A percentile compares a stretch with the other conserved stretches of the same genome.
Evolutionary conservation across 2,329 filamentous ascomycete species (phyloP).

Genomic region (Hymenoscyphus occultus): DNA sequence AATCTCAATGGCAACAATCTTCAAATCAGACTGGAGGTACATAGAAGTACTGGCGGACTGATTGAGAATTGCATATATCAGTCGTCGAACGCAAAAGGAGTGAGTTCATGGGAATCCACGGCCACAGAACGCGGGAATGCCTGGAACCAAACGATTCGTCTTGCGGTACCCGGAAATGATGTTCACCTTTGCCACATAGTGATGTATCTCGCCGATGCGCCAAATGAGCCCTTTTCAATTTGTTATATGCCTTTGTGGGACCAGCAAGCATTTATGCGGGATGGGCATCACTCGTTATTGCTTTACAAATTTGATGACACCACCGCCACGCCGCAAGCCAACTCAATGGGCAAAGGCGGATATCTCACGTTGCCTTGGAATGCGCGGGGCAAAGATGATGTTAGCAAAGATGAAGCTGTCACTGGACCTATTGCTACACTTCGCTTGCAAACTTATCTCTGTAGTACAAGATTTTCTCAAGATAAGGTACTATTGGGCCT

Average conservation of each 20-base stretch:
- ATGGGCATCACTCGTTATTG: constrained; percentile 76
- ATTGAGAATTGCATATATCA: constrained; percentile 86
- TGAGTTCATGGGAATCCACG: constrained; percentile 86
- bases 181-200: constrained; percentile 82
- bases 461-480: constrained; percentile 92
- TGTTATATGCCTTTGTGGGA: constrained; percentile 95
- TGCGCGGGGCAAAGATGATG: constrained; percentile 61
- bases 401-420: constrained; percentile 67
- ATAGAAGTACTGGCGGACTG: constrained; percentile 71
- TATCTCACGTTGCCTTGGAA: constrained; percentile 85
- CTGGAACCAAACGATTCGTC: constrained; percentile 85
- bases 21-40: constrained; percentile 86
- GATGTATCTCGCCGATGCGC: constrained; percentile 83
- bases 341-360: constrained; percentile 70
- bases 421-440: constrained; percentile 79
- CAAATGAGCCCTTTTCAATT: constrained; percentile 84
- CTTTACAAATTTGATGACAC: constrained; percentile 91
- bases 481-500: constrained; percentile 82
- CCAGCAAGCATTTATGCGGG: constrained; percentile 80
- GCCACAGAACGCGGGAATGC: constrained; percentile 73
- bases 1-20: constrained; percentile 68
- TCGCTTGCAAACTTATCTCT: constrained; percentile 78
- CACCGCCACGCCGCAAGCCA: constrained; percentile 66
- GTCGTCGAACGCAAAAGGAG: constrained; percentile 72
- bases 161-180: constrained; percentile 75